Evolutionary conservation across 371 early-diverging fungal genomes (phyloP).

Genomic region (Rhizopus sp.): DNA sequence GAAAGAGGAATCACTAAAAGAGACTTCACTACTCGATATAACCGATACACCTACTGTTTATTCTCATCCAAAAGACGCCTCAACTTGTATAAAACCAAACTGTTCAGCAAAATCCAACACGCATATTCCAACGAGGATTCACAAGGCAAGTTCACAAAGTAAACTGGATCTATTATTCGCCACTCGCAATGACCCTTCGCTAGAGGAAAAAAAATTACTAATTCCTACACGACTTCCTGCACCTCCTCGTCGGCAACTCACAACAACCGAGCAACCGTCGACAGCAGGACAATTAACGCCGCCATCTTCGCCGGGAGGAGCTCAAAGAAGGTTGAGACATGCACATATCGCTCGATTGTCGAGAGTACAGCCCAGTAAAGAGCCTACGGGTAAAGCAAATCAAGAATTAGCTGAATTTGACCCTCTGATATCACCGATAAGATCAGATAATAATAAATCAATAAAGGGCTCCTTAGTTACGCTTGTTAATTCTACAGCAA

Average conservation of each 20-base stretch:
- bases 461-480: too few relatives aligned
- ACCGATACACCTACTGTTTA: constrained; percentile 9
- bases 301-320: constrained; percentile 23
- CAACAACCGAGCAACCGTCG: background rate
- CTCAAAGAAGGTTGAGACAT: constrained; percentile 12
- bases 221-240: constrained; percentile 24
- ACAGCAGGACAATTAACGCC: constrained; percentile 16
- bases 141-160: background rate
- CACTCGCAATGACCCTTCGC: background rate
- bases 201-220: background rate
- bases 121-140: background rate
- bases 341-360: constrained; percentile 20
- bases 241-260: constrained; percentile 2
- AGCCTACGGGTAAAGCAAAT: constrained; percentile 19
- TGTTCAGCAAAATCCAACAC: background rate
- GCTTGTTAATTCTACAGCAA: too few relatives aligned
- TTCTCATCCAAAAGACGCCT: constrained; percentile 1
- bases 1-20: too few relatives aligned
- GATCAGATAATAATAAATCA: background rate
- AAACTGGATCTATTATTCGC: constrained; percentile 13
- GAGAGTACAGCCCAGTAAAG: constrained; percentile 3
- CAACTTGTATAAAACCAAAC: constrained; percentile 6
- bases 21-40: constrained; percentile 7
- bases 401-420: constrained; percentile 28
- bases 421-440: constrained; percentile 20